Evolutionary conservation across 2,329 filamentous ascomycete genomes (phyloP).

Genomic region (Fusarium sp.): DNA sequence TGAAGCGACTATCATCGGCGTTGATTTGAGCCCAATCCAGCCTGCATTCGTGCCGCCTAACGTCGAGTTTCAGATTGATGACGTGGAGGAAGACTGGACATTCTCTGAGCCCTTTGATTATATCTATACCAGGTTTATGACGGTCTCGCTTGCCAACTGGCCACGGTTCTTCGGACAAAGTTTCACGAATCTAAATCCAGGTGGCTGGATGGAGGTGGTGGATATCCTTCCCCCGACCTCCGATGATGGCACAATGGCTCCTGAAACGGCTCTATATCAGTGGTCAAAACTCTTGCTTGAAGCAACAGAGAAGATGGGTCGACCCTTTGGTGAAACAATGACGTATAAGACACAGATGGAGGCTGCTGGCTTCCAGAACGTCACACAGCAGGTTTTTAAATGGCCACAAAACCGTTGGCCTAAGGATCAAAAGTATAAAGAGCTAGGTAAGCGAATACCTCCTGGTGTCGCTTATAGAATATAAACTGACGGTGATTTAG

Average conservation of each 20-base stretch:
- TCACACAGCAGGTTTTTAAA: slow-evolving; percentile 55
- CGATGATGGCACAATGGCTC: slow-evolving; percentile 9
- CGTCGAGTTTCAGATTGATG: slow-evolving; percentile 37
- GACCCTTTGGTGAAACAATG: slow-evolving; percentile 37
- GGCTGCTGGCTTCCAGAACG: slow-evolving; percentile 60
- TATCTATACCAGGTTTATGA: slow-evolving; percentile 37
- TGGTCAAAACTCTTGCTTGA: slow-evolving; percentile 41
- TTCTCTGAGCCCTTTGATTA: slow-evolving; percentile 37
- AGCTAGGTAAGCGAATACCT: slow-evolving; percentile 49
- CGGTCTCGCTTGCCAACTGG: slow-evolving; percentile 29
- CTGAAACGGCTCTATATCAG: slow-evolving; percentile 24
- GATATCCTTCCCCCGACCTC: slow-evolving; percentile 23
- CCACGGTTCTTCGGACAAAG: slow-evolving; percentile 31
- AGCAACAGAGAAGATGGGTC: slow-evolving; percentile 39
- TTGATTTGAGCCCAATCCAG: slow-evolving; percentile 36
- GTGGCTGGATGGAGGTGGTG: slow-evolving; percentile 39
- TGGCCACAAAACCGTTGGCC: slow-evolving; percentile 61
- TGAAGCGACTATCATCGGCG: slow-evolving; percentile 16
- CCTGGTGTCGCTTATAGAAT: background rate
- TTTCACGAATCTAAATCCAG: slow-evolving; percentile 25
- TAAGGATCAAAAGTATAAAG: slow-evolving; percentile 57
- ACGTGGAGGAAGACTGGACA: slow-evolving; percentile 39
- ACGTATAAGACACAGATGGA: slow-evolving; percentile 46
- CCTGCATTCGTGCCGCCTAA: slow-evolving; percentile 35
- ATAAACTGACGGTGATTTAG: background rate